Evolutionary conservation across 805 yeast species (phyloP).

Genomic region (Yamadazyma sp.): DNA sequence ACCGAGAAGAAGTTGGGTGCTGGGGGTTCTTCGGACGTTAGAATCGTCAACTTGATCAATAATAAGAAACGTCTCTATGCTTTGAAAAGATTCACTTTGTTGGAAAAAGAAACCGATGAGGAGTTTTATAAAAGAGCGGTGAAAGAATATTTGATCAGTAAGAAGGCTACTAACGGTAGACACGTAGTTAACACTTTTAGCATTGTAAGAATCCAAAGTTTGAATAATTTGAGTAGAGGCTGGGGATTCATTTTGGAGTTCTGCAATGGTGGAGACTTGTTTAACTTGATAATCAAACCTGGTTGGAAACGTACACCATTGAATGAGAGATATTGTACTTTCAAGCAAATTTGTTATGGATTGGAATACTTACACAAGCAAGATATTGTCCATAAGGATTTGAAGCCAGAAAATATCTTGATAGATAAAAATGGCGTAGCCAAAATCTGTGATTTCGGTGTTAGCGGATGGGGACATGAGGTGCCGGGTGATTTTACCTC

Average conservation of each 20-base stretch:
- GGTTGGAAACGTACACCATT: conserved; percentile 58
- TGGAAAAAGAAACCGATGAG: conserved; percentile 60
- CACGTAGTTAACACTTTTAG: conserved; percentile 61
- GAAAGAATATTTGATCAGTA: conserved; percentile 64
- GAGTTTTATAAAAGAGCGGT: conserved; percentile 64
- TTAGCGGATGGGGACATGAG: conserved; percentile 62
- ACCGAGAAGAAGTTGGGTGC: conserved; percentile 54
- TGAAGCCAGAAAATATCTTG: conserved; percentile 73
- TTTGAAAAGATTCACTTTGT: conserved; percentile 60
- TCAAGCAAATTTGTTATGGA: conserved; percentile 67
- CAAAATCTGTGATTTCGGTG: conserved; percentile 76
- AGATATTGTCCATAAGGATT: conserved; percentile 71
- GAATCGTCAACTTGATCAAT: conserved; percentile 36
- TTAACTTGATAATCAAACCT: conserved; percentile 50
- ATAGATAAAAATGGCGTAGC: conserved; percentile 59
- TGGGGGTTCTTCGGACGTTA: conserved; percentile 72
- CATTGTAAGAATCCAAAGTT: conserved; percentile 56
- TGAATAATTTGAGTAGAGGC: conserved; percentile 54
- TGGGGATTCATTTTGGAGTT: conserved; percentile 77
- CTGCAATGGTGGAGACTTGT: conserved; percentile 63
- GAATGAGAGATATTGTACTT: conserved; percentile 59
- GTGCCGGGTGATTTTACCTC: conserved; percentile 50
- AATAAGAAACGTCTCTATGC: conserved; percentile 55
- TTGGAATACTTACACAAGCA: conserved; percentile 59
- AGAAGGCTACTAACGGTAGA: conserved; percentile 50